phyloP scores from a whole-genome alignment of 108 stramenopile genomes.

The Aurantiochytrium sp. region DNA sequence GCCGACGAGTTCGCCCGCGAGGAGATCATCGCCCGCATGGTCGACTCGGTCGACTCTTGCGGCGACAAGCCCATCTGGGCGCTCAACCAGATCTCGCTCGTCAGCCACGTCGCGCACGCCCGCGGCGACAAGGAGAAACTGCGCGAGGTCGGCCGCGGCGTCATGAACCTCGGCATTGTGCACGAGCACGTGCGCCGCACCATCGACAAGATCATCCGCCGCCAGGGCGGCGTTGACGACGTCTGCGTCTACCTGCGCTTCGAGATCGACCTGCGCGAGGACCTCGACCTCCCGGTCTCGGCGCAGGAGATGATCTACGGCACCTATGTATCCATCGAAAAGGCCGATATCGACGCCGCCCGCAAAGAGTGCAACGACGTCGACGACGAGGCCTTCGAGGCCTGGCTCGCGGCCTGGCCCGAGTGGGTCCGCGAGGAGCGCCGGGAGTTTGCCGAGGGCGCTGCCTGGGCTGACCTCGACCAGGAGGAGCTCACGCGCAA shows the following conservation, averaged over 20 bases:
- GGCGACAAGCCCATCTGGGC: slow-evolving; percentile 30
- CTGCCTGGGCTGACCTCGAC: not conserved
- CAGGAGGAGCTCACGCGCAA: not conserved
- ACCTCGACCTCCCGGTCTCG: not conserved
- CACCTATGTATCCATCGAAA: not conserved
- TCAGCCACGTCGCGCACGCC: not conserved
- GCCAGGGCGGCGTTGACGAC: not conserved
- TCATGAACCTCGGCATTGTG: slow-evolving; percentile 6
- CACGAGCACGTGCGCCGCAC: not conserved
- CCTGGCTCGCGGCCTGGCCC: not conserved
- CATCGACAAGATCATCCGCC: not conserved
- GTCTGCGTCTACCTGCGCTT: slow-evolving; percentile 28
- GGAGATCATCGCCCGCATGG: slow-evolving; percentile 14
- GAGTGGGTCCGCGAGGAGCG: slow-evolving; percentile 5
- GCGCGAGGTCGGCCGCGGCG: not conserved
- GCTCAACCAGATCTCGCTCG: not conserved
- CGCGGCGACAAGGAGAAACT: not conserved
- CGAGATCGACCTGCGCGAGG: not conserved
- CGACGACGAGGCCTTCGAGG: slow-evolving; percentile 10
- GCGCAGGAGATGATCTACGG: not conserved
- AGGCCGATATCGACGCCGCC: not conserved
- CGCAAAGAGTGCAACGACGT: not conserved
- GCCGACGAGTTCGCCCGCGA: not conserved
- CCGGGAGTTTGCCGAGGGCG: not conserved
- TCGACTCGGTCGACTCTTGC: slow-evolving; percentile 1